phyloP scores from a whole-genome alignment of 139 green algal species.

The Astrephomene gubernaculifera region DNA sequence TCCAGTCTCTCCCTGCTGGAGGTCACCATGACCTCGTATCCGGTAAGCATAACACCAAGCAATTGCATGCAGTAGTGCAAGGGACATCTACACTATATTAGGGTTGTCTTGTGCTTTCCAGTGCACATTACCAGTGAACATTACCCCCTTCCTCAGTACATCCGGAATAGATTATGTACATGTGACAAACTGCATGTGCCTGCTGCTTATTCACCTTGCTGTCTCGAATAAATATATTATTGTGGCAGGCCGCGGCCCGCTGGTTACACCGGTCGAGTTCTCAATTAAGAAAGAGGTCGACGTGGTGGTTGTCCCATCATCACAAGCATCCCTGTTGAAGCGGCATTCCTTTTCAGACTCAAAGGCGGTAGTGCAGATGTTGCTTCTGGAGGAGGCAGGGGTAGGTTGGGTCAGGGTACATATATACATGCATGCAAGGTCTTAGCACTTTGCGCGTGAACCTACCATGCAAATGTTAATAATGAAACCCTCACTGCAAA shows the following conservation, averaged over 20 bases:
- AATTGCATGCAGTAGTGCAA: no score
- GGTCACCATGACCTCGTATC: not conserved
- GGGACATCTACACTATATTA: not conserved
- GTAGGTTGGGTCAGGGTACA: not conserved
- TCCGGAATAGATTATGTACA: not conserved
- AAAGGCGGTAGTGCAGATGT: not conserved
- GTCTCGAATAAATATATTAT: not conserved
- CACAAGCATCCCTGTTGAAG: not conserved
- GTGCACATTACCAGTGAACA: not conserved
- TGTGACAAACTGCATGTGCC: not conserved
- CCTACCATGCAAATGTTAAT: not conserved
- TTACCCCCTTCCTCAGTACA: not conserved
- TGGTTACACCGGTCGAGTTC: not conserved
- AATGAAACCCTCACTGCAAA: not conserved
- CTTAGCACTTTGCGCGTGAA: not conserved
- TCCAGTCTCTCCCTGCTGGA: constrained; percentile 14
- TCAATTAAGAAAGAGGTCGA: constrained; percentile 24
- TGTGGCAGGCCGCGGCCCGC: not conserved
- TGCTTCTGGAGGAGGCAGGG: constrained; percentile 40
- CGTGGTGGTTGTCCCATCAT: not conserved
- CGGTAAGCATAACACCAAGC: not conserved
- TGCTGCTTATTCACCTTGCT: no score
- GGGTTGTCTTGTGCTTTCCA: not conserved
- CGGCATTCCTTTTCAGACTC: constrained; percentile 29
- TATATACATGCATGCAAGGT: not conserved